Evolutionary conservation across 306 rosid genomes (phyloP), one percentile per base, ranked within the genome.

Genomic region (Pyrus pyrifolia): DNA sequence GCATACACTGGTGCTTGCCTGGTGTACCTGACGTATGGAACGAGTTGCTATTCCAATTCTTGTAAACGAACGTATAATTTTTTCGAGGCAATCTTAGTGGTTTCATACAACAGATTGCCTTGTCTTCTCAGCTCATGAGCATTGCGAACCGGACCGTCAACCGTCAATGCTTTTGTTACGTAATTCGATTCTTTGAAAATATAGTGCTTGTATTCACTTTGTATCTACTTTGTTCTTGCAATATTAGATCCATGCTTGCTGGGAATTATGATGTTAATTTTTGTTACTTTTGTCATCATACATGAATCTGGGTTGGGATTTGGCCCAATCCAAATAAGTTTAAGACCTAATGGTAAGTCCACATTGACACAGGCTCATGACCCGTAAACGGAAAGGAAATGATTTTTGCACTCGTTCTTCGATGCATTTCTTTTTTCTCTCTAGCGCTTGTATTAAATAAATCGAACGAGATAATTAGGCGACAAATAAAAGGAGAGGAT

Each of bases 1-100:
- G 99, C 89, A 92, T 92, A 30, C 99, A 95, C 71, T 95, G 99
- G 99, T 95, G 99, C 80, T 83, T 92, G 81, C 99, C 99, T 2
- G 99, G 97, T 33, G 90, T 95, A 15, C 97, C 97, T 64, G 99
- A 95, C 81, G 92, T 87, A 2, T 95, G 99, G 99, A 95, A 95
- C 62, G 97, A 95, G 86, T 82, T 95, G 64, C 81, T 95, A 6
- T 90, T 92, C 89, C 97, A 92, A 77, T 85, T 82, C 67, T 80
- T 91, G 77, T 90, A 84, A 72, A 71, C 61, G 35, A 23, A 1
- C n/a, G 17, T 71, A 69, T 44, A 12, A 40, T 58, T 52, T 31
- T 23, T 53, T 12, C 21, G 51, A 33, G 77, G 74, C 53, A 46
- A 49, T 59, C 30, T 17, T 81, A 5, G 29, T 40, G 25, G 70